These are phyloP conservation scores for Euptelea pleiosperma DNA, from an alignment of 164 flowering plant genomes.

Conservation along the genomic window DNA sequence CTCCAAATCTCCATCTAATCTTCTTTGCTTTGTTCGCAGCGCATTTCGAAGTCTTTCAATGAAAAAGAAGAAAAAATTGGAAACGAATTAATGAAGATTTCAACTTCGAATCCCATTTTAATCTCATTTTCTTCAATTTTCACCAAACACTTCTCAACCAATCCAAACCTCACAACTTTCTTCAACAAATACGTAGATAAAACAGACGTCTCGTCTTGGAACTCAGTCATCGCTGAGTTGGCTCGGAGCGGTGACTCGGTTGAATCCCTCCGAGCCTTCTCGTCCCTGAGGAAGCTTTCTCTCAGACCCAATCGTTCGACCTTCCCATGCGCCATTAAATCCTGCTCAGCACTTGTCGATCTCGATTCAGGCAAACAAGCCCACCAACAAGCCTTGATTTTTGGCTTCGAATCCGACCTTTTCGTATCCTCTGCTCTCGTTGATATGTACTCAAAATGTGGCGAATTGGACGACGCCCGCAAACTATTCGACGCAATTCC, in stretches of 20 bases:
- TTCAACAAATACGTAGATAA: slow-evolving; percentile 66
- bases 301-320: slow-evolving; percentile 59
- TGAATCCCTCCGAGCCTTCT: slow-evolving; percentile 73
- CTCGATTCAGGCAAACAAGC: slow-evolving; percentile 53
- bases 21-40: too few species aligned
- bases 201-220: slow-evolving; percentile 62
- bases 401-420: slow-evolving; percentile 56
- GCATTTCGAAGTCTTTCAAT: too few species aligned
- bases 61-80: background rate
- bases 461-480: slow-evolving; percentile 51
- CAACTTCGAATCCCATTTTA: background rate
- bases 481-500: slow-evolving; percentile 67
- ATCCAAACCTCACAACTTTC: slow-evolving; percentile 37
- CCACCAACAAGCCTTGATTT: slow-evolving; percentile 72
- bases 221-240: slow-evolving; percentile 72
- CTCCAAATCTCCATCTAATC: too few species aligned
- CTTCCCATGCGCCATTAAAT: slow-evolving; percentile 76
- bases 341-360: slow-evolving; percentile 63
- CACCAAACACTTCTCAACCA: slow-evolving; percentile 21
- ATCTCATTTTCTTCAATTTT: slow-evolving; percentile 7
- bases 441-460: slow-evolving; percentile 80
- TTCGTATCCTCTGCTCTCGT: slow-evolving; percentile 77
- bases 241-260: slow-evolving; percentile 66
- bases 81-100: slow-evolving; percentile 27
- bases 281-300: slow-evolving; percentile 54